These are phyloP conservation scores for Cyclanthera cordifolia DNA, from an alignment of 306 rosid species.

Conservation along the genomic window DNA sequence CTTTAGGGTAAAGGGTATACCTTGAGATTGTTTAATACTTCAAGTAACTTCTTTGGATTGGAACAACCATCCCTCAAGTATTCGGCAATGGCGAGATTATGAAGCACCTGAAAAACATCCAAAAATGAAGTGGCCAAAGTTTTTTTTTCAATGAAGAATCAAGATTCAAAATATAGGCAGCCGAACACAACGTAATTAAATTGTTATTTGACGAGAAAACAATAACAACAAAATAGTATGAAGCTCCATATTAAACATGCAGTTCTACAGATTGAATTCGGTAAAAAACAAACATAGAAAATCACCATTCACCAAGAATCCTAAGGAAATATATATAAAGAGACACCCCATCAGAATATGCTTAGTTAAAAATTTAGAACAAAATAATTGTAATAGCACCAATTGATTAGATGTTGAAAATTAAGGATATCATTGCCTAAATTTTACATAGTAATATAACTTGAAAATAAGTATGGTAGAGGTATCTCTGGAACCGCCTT, in stretches of 20 bases:
- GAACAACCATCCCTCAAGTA: slow-evolving; percentile 75
- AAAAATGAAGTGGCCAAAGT: no score
- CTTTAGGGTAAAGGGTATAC: slow-evolving; percentile 22
- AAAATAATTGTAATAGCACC: neutral
- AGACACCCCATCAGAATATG: neutral
- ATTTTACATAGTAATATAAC: neutral
- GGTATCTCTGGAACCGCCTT: neutral
- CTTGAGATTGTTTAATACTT: slow-evolving; percentile 64
- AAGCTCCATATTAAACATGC: neutral
- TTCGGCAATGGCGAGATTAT: slow-evolving; percentile 76
- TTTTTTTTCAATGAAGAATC: neutral
- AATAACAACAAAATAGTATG: neutral
- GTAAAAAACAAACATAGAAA: neutral
- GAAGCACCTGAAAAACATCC: slow-evolving; percentile 52
- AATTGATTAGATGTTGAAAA: neutral
- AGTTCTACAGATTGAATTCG: neutral
- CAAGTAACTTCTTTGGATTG: slow-evolving; percentile 74
- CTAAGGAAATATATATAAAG: neutral
- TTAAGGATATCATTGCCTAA: neutral
- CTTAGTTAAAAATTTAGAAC: neutral
- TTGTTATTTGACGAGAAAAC: neutral
- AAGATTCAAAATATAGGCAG: neutral
- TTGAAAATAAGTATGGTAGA: neutral
- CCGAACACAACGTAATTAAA: neutral
- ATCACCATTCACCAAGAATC: neutral